Percentiles rank a stretch among this genome's conserved stretches.
Conservation (phyloP, 768 basidiomycete species). For the Russula sp. region DNA sequence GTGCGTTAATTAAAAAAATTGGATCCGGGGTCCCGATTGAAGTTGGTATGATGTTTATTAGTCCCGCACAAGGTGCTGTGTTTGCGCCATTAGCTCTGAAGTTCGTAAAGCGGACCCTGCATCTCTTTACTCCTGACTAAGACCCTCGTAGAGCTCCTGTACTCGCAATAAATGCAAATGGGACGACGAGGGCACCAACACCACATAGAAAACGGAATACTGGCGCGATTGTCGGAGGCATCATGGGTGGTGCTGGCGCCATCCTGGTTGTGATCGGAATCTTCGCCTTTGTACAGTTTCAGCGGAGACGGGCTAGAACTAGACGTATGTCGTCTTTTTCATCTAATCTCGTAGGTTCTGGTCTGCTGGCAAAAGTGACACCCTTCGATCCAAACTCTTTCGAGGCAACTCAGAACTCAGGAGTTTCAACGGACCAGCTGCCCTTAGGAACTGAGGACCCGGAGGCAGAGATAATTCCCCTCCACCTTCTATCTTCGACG, state of each 20-base stretch:
- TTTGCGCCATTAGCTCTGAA: slow-evolving; percentile 31
- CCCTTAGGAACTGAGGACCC: not conserved
- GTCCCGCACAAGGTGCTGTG: slow-evolving; percentile 31
- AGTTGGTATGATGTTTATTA: not conserved
- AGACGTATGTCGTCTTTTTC: not conserved
- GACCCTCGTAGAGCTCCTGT: slow-evolving; percentile 4
- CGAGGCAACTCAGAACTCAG: not conserved
- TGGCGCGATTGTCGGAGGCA: slow-evolving; percentile 26
- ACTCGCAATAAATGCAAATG: slow-evolving; percentile 3
- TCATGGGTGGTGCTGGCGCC: slow-evolving; percentile 19
- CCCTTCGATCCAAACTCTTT: slow-evolving; percentile 6
- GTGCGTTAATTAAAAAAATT: slow-evolving; percentile 4
- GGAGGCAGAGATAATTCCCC: not conserved
- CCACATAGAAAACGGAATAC: not conserved
- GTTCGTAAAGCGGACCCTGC: slow-evolving; percentile 17
- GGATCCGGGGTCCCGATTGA: not conserved
- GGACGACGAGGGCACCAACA: not conserved
- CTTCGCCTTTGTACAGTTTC: slow-evolving; percentile 9
- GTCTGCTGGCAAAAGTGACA: not conserved
- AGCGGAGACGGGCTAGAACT: slow-evolving; percentile 6
- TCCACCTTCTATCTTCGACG: not conserved
- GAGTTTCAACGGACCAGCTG: not conserved
- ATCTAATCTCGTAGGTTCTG: not conserved
- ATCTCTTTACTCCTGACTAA: not conserved
- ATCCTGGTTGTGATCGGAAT: slow-evolving; percentile 7